These are phyloP conservation scores for Achaetomium macrosporum DNA, from an alignment of 2,329 filamentous ascomycete species.

Conservation along the genomic window DNA sequence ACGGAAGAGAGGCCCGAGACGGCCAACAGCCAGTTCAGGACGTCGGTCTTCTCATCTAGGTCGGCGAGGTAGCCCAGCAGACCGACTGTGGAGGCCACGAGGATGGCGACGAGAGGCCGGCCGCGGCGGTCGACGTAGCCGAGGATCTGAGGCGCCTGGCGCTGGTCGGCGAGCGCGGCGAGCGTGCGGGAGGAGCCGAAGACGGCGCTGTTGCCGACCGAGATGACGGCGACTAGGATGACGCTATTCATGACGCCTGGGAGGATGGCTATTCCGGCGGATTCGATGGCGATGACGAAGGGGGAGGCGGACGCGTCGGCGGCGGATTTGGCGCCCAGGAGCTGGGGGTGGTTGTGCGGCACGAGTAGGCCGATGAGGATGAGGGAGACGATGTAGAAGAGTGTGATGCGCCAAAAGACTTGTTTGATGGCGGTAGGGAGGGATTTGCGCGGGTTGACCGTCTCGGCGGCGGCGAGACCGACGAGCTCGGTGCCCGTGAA, in stretches of 20 bases:
- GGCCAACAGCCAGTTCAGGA: slow-evolving; percentile 76
- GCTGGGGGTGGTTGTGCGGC: slow-evolving; percentile 59
- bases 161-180: slow-evolving; percentile 81
- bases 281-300: slow-evolving; percentile 87
- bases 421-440: slow-evolving; percentile 86
- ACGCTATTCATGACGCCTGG: slow-evolving; percentile 93
- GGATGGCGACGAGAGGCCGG: slow-evolving; percentile 69
- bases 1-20: slow-evolving; percentile 67
- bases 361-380: slow-evolving; percentile 78
- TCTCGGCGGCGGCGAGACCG: slow-evolving; percentile 71
- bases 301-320: slow-evolving; percentile 72
- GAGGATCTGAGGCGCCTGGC: slow-evolving; percentile 70
- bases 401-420: slow-evolving; percentile 87
- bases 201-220: slow-evolving; percentile 85
- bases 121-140: slow-evolving; percentile 79
- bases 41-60: slow-evolving; percentile 49
- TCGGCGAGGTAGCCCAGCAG: slow-evolving; percentile 73
- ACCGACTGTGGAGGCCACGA: slow-evolving; percentile 60
- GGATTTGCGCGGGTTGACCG: slow-evolving; percentile 71
- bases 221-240: slow-evolving; percentile 83
- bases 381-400: slow-evolving; percentile 85
- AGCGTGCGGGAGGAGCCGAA: slow-evolving; percentile 89
- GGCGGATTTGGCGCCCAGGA: slow-evolving; percentile 53
- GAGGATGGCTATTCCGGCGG: slow-evolving; percentile 73
- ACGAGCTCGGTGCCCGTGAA: slow-evolving; percentile 73